These are phyloP conservation scores for Closterium sp. DNA, from an alignment of 139 green algal genomes.

Conservation along the genomic window DNA sequence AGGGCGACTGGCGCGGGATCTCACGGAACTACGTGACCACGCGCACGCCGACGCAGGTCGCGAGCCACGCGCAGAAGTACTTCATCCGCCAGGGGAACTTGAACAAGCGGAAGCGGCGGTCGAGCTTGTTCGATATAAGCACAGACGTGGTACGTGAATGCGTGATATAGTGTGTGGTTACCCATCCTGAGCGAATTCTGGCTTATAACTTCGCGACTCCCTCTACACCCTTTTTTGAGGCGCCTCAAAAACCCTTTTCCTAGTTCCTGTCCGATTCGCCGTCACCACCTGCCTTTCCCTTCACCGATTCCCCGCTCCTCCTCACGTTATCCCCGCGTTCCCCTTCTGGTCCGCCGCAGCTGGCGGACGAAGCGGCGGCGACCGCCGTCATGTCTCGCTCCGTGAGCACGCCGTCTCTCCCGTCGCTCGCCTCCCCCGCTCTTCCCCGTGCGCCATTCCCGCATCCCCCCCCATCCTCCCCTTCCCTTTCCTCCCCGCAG, in stretches of 20 bases:
- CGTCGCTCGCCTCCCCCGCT: no score
- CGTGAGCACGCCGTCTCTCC: no score
- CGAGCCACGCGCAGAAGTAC: constrained; percentile 90
- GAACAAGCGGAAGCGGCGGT: constrained; percentile 72
- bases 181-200: not conserved
- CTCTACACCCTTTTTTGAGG: not conserved
- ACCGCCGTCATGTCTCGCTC: not conserved
- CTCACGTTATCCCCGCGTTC: not conserved
- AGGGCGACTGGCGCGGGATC: constrained; percentile 85
- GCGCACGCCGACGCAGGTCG: constrained; percentile 79
- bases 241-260: no score
- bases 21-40: constrained; percentile 66
- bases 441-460: no score
- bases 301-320: not conserved
- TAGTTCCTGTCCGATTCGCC: no score
- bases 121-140: constrained; percentile 61
- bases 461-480: no score
- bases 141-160: constrained; percentile 36
- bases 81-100: constrained; percentile 74
- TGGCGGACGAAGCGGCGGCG: not conserved
- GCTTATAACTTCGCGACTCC: not conserved
- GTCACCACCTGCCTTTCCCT: not conserved
- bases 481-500: no score
- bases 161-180: not conserved
- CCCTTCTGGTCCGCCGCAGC: not conserved